These are phyloP conservation scores for Trebouxia sp. DNA, from an alignment of 139 green algal species.

Conservation along the genomic window DNA sequence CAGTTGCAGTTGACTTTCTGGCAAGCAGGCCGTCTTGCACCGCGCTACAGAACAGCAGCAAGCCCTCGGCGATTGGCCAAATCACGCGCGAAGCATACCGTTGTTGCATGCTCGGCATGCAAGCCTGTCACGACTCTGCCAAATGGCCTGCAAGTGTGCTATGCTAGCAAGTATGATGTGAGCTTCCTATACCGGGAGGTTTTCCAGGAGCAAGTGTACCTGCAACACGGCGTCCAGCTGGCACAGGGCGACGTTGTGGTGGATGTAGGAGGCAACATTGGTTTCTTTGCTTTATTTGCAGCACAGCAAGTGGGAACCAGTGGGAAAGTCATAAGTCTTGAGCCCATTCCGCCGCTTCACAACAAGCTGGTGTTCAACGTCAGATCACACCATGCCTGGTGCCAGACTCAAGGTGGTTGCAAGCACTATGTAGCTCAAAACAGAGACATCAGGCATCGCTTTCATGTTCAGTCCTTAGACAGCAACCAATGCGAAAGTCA, in stretches of 20 bases:
- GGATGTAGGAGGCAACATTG: constrained; percentile 62
- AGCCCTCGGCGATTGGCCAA: too few relatives aligned
- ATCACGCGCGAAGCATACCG: too few relatives aligned
- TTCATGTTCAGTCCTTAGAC: too few relatives aligned
- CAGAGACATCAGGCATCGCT: too few relatives aligned
- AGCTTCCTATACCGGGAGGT: constrained; percentile 42
- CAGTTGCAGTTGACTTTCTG: too few relatives aligned
- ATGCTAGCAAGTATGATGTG: constrained; percentile 36
- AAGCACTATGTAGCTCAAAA: background rate
- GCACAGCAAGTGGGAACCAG: constrained; percentile 31
- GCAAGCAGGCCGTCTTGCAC: too few relatives aligned
- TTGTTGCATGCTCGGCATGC: background rate
- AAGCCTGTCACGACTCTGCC: background rate
- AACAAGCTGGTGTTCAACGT: constrained; percentile 36
- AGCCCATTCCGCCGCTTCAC: constrained; percentile 35
- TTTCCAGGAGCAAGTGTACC: constrained; percentile 34
- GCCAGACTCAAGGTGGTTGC: background rate
- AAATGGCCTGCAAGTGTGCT: constrained; percentile 28
- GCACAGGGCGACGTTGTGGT: constrained; percentile 40
- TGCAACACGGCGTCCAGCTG: constrained; percentile 33
- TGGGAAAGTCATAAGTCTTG: constrained; percentile 31
- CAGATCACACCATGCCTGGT: constrained; percentile 23
- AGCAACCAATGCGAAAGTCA: too few relatives aligned
- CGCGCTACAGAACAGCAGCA: background rate
- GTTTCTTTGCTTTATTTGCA: constrained; percentile 47